Evolutionary conservation across 2,329 filamentous ascomycete genomes (phyloP).

Genomic region (Stromatinia cepivora): DNA sequence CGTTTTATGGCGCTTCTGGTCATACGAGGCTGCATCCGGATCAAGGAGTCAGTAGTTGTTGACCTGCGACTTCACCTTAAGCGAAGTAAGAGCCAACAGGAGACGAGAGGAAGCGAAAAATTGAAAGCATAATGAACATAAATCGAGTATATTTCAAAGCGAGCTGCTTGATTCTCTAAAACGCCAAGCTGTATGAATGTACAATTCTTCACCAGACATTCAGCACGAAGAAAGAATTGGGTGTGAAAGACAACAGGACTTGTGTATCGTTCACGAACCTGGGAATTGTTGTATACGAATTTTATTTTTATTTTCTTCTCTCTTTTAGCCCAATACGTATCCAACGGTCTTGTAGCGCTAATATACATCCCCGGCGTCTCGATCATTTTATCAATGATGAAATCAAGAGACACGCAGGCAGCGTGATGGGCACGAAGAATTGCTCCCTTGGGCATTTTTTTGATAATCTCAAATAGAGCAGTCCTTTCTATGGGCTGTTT

Average conservation of each 20-base stretch:
- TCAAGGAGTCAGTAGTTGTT: too few species aligned
- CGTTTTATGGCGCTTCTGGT: neutral
- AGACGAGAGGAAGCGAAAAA: too few species aligned
- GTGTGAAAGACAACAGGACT: too few species aligned
- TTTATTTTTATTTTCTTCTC: neutral
- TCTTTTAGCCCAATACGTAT: conserved; percentile 42
- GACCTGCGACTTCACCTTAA: too few species aligned
- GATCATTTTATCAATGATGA: conserved; percentile 69
- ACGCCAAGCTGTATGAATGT: too few species aligned
- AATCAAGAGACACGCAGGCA: conserved; percentile 83
- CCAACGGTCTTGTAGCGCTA: conserved; percentile 54
- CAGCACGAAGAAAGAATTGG: too few species aligned
- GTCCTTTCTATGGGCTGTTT: conserved; percentile 79
- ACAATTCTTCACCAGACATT: too few species aligned
- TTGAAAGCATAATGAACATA: too few species aligned
- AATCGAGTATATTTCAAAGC: too few species aligned
- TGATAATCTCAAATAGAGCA: conserved; percentile 78
- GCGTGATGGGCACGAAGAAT: conserved; percentile 86
- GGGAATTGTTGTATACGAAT: neutral
- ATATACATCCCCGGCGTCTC: conserved; percentile 73
- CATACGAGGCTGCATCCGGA: too few species aligned
- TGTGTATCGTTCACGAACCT: neutral
- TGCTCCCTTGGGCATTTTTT: conserved; percentile 81
- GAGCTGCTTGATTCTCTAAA: too few species aligned
- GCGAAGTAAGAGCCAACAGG: too few species aligned